Evolutionary conservation across 768 basidiomycete genomes (phyloP).

Genomic region (Tricholoma bakamatsutake): DNA sequence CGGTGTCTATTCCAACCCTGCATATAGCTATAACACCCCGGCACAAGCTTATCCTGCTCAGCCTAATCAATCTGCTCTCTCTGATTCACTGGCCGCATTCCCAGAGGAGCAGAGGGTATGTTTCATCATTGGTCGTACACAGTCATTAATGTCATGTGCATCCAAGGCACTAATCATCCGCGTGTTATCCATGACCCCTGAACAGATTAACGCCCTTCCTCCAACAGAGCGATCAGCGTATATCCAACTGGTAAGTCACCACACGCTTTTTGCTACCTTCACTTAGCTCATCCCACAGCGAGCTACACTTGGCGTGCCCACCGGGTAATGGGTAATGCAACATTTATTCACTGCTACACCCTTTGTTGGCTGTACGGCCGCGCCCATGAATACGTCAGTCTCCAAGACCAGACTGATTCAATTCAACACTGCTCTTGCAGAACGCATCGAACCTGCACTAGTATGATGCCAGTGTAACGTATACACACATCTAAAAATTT

Average conservation of each 20-base stretch:
- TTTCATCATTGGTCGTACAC: neutral
- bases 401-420: neutral
- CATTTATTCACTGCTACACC: too few species aligned
- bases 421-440: neutral
- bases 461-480: neutral
- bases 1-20: constrained; percentile 5
- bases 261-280: neutral
- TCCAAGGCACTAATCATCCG: constrained; percentile 11
- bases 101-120: constrained; percentile 64
- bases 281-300: constrained; percentile 21
- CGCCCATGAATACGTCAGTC: neutral
- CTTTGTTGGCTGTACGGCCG: neutral
- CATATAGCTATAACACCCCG: constrained; percentile 16
- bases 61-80: constrained; percentile 11
- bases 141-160: neutral
- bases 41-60: constrained; percentile 15
- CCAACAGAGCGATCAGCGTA: constrained; percentile 70
- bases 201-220: constrained; percentile 74
- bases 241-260: constrained; percentile 68
- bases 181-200: constrained; percentile 57
- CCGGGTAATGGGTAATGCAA: neutral
- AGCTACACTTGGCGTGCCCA: constrained; percentile 34
- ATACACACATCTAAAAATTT: constrained; percentile 1
- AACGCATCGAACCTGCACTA: neutral
- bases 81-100: constrained; percentile 21